phyloP scores from a whole-genome alignment of 768 basidiomycete species.

The Kwoniella bestiolae region DNA sequence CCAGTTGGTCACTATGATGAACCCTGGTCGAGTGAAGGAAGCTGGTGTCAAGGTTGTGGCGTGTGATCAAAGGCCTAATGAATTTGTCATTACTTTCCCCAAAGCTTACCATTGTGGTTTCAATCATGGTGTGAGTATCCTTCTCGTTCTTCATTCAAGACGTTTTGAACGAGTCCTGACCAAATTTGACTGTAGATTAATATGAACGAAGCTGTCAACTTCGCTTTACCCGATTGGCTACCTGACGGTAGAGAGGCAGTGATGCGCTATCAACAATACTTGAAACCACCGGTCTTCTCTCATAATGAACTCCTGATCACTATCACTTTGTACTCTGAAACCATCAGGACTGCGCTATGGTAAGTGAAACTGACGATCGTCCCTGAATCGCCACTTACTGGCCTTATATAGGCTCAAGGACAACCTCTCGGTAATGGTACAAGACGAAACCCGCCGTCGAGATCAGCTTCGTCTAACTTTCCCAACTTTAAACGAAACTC shows the following conservation, averaged over 20 bases:
- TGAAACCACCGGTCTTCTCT: conserved; percentile 94
- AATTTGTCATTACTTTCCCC: conserved; percentile 96
- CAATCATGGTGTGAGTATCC: conserved; percentile 85
- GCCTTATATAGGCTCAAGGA: conserved; percentile 70
- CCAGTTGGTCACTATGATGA: conserved; percentile 97
- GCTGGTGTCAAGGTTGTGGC: conserved; percentile 90
- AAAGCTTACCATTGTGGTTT: conserved; percentile 98
- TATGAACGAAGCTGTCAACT: conserved; percentile 99
- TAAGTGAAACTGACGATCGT: conserved; percentile 58
- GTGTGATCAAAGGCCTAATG: conserved; percentile 94
- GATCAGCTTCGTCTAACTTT: conserved; percentile 64
- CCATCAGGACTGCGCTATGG: conserved; percentile 92
- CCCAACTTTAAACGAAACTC: conserved; percentile 66
- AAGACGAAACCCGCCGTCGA: conserved; percentile 76
- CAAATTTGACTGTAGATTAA: conserved; percentile 68
- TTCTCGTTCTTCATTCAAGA: neutral
- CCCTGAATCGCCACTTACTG: neutral
- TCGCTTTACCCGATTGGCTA: conserved; percentile 95
- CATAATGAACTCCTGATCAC: conserved; percentile 96
- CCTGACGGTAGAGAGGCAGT: conserved; percentile 84
- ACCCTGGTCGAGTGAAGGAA: conserved; percentile 79
- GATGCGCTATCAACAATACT: conserved; percentile 82
- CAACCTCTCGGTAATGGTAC: conserved; percentile 83
- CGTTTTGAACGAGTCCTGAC: neutral
- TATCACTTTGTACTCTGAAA: conserved; percentile 92